Percentiles rank a stretch among this genome's conserved stretches.
Evolutionary conservation across 2,329 filamentous ascomycete species (phyloP).

Genomic region (Fusarium foetens): DNA sequence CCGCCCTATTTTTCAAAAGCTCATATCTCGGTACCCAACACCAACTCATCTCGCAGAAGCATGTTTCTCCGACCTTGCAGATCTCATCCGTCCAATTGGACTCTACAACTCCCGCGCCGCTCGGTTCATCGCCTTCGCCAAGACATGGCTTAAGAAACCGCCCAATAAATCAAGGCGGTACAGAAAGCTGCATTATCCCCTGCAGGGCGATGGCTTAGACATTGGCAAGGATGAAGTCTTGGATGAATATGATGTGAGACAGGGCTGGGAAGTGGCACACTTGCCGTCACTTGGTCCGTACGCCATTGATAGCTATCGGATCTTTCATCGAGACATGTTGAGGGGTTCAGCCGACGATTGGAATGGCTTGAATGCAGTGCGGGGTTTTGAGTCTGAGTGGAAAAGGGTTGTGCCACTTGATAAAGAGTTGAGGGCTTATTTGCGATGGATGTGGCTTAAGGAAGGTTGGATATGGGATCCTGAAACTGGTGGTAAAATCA

Average conservation of each 20-base stretch:
- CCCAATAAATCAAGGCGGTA: conserved; percentile 8
- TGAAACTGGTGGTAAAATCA: not conserved
- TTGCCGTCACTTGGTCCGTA: conserved; percentile 29
- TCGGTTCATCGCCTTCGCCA: conserved; percentile 26
- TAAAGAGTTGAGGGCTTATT: conserved; percentile 25
- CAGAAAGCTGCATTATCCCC: conserved; percentile 26
- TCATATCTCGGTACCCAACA: not conserved
- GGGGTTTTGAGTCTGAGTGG: conserved; percentile 24
- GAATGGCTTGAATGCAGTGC: not conserved
- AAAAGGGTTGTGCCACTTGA: conserved; percentile 28
- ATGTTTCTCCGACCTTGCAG: not conserved
- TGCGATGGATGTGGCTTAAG: conserved; percentile 34
- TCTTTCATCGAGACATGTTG: conserved; percentile 26
- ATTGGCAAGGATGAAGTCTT: conserved; percentile 22
- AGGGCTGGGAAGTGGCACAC: conserved; percentile 30
- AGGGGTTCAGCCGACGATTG: conserved; percentile 3
- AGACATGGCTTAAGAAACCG: conserved; percentile 11
- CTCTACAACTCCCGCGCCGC: conserved; percentile 28
- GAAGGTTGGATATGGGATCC: conserved; percentile 33
- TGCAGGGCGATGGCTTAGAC: not conserved
- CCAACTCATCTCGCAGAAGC: conserved; percentile 5
- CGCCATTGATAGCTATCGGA: conserved; percentile 31
- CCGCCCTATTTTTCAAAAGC: not conserved
- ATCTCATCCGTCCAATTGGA: conserved; percentile 22
- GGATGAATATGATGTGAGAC: conserved; percentile 8